phyloP scores from a whole-genome alignment of 2,329 filamentous ascomycete species.

The Knoxdaviesia capensis region DNA sequence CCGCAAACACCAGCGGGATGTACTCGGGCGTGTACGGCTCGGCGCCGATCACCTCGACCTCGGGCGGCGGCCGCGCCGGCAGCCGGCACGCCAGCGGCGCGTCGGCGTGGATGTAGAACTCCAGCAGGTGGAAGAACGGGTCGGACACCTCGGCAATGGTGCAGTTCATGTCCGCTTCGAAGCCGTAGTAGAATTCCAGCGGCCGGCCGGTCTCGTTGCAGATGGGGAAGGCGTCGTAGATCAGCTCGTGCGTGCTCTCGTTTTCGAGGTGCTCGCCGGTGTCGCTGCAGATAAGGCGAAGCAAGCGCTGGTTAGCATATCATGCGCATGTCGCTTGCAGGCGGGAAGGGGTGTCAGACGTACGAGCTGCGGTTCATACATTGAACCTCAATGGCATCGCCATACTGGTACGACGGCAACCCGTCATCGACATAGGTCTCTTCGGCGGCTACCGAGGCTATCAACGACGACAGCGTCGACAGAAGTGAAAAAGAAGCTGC shows the following conservation, averaged over 20 bases:
- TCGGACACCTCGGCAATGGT: constrained; percentile 60
- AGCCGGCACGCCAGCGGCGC: constrained; percentile 82
- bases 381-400: constrained; percentile 46
- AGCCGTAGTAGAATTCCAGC: constrained; percentile 71
- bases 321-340: not conserved
- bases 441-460: too few species aligned
- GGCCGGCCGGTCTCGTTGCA: constrained; percentile 77
- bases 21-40: constrained; percentile 33
- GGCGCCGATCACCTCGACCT: constrained; percentile 34
- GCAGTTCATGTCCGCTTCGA: constrained; percentile 66
- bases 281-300: constrained; percentile 32
- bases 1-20: constrained; percentile 70
- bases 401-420: constrained; percentile 43
- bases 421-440: too few species aligned
- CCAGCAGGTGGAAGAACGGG: constrained; percentile 70
- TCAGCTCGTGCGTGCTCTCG: constrained; percentile 49
- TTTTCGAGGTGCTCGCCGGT: constrained; percentile 82
- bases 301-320: not conserved
- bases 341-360: constrained; percentile 12
- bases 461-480: too few species aligned
- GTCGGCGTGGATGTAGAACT: constrained; percentile 97
- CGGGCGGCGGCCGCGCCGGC: constrained; percentile 48
- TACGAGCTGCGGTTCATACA: constrained; percentile 58
- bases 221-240: constrained; percentile 78
- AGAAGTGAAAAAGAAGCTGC: too few species aligned